Conservation (phyloP, 257 asterid species). For the Fraxinus cuspidata region DNA sequence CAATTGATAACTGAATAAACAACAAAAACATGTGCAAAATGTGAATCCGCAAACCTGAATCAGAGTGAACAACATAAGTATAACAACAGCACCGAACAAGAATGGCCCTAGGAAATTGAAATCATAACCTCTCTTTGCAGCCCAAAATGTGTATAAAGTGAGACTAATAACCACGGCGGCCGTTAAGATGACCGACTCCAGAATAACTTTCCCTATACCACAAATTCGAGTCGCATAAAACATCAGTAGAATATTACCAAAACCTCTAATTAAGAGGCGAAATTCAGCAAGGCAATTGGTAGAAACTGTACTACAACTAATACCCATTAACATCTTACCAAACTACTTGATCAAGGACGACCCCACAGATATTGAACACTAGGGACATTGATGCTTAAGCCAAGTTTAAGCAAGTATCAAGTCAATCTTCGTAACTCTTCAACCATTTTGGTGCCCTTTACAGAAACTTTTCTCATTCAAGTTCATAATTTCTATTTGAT, state of each 20-base stretch:
- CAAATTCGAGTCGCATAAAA: background rate
- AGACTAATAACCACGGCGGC: constrained; percentile 52
- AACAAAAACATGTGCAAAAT: background rate
- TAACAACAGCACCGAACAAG: constrained; percentile 46
- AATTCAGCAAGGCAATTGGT: background rate
- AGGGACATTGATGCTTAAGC: background rate
- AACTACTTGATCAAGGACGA: background rate
- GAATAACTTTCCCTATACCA: constrained; percentile 45
- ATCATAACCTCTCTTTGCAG: constrained; percentile 55
- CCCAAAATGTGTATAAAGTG: constrained; percentile 64
- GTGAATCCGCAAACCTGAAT: constrained; percentile 44
- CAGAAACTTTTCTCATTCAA: background rate
- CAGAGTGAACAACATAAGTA: constrained; percentile 45
- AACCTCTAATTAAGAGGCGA: background rate
- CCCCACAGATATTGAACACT: background rate
- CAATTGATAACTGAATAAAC: background rate
- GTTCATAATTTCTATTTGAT: background rate
- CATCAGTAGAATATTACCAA: background rate
- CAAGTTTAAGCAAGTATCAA: background rate
- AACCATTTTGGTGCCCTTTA: background rate
- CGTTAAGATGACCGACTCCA: constrained; percentile 49
- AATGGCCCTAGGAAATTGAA: constrained; percentile 60
- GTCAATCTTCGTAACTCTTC: too few relatives aligned
- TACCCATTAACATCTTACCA: background rate
- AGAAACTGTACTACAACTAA: background rate